Percentiles rank a stretch among this genome's conserved stretches.
Evolutionary conservation across 345 rosid species (phyloP).

Genomic region (Salix dunnii): DNA sequence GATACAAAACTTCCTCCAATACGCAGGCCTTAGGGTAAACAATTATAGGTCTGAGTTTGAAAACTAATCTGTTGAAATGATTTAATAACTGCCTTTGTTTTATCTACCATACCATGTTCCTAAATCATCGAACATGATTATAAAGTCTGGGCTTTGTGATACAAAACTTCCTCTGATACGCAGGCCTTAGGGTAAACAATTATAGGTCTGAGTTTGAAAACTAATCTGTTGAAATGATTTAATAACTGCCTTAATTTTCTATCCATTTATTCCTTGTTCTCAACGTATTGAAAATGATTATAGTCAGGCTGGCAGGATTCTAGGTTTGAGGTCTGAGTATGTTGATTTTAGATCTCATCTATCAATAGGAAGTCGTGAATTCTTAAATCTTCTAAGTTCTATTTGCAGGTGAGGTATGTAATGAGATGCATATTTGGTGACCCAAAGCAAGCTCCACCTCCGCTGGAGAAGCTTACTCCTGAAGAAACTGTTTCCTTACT

Average conservation of each 20-base stretch:
- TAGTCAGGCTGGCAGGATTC: neutral
- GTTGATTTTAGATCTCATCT: slow-evolving; percentile 2
- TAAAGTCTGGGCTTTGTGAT: neutral
- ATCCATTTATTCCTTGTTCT: neutral
- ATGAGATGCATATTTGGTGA: slow-evolving; percentile 88
- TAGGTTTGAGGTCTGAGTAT: neutral
- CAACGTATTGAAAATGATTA: neutral
- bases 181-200: neutral
- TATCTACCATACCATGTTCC: neutral
- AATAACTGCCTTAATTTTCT: neutral
- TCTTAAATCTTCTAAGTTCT: neutral
- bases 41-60: neutral
- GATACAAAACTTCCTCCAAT: neutral
- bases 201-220: neutral
- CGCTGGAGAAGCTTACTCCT: slow-evolving; percentile 73
- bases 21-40: neutral
- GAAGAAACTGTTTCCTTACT: slow-evolving; percentile 66
- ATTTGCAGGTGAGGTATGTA: slow-evolving; percentile 83
- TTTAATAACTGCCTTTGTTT: neutral
- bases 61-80: neutral
- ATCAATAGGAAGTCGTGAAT: neutral
- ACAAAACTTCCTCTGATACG: neutral
- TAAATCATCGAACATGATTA: neutral
- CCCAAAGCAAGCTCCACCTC: slow-evolving; percentile 95
- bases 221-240: neutral